Evolutionary conservation across 75 land plant species (phyloP).

Genomic region (Cryptomeria japonica): DNA sequence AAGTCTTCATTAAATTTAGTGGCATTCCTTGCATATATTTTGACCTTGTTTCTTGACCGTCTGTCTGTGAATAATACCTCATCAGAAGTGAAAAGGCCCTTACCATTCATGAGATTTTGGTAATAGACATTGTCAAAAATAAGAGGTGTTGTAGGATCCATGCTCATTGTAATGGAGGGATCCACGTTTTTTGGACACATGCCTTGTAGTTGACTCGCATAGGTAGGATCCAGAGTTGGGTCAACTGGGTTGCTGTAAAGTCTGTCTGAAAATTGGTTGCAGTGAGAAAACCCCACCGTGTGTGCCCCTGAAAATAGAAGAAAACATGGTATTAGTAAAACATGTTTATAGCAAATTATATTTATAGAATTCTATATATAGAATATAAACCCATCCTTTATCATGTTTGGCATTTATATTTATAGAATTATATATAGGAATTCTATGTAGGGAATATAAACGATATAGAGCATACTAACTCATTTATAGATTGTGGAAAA

Average conservation of each 20-base stretch:
- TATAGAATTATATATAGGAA: too few species aligned
- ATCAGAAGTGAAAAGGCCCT: constrained; percentile 74
- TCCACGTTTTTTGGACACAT: constrained; percentile 59
- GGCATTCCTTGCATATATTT: constrained; percentile 33
- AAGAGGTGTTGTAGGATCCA: constrained; percentile 56
- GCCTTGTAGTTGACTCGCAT: constrained; percentile 40
- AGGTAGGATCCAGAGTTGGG: constrained; percentile 53
- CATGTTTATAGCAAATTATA: background rate
- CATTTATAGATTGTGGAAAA: too few species aligned
- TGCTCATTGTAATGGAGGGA: constrained; percentile 52
- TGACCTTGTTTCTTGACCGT: constrained; percentile 40
- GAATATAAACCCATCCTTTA: too few species aligned
- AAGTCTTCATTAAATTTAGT: constrained; percentile 39
- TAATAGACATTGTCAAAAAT: constrained; percentile 69
- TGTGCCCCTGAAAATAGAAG: constrained; percentile 41
- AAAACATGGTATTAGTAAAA: background rate
- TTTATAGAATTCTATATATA: too few species aligned
- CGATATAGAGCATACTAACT: too few species aligned
- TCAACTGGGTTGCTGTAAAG: constrained; percentile 43
- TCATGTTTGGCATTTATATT: background rate
- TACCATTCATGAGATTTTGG: constrained; percentile 45
- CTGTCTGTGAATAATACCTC: constrained; percentile 46
- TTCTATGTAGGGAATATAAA: too few species aligned
- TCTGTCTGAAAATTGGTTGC: constrained; percentile 36
- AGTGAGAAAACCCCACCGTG: constrained; percentile 55